Percentiles rank a stretch among this genome's conserved stretches.
Evolutionary conservation across 1,284 basidiomycete species (phyloP).

Genomic region (Cutaneotrichosporon curvatum): DNA sequence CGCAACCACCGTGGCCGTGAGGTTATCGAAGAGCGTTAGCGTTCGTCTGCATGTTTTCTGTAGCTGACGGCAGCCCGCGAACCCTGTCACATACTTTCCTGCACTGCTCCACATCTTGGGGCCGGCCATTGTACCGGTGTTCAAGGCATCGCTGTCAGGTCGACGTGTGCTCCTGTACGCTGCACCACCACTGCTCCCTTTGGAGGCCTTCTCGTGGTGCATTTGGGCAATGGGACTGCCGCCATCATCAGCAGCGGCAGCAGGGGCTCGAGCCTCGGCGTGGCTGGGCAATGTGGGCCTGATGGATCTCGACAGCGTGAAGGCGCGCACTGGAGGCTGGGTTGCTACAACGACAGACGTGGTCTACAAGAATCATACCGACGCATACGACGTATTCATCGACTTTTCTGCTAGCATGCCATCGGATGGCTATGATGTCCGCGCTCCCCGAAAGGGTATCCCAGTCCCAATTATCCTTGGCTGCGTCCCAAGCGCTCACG

Average conservation of each 20-base stretch:
- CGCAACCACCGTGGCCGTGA: conserved; percentile 7
- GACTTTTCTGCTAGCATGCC: conserved; percentile 30
- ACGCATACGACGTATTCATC: conserved; percentile 37
- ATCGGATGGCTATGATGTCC: conserved; percentile 6
- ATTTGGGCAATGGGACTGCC: conserved; percentile 35
- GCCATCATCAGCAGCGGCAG: conserved; percentile 16
- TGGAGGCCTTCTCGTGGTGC: conserved; percentile 37
- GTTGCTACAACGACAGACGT: conserved; percentile 40
- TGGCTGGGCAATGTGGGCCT: conserved; percentile 40
- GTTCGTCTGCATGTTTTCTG: conserved; percentile 1
- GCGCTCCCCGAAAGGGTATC: conserved; percentile 7
- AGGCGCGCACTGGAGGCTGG: conserved; percentile 32
- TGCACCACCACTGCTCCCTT: conserved; percentile 33
- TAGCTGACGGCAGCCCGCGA: conserved; percentile 16
- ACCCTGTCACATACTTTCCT: conserved; percentile 34
- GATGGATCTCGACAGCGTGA: conserved; percentile 34
- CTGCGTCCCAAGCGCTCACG: background rate
- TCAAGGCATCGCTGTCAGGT: conserved; percentile 35
- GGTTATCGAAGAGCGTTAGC: conserved; percentile 3
- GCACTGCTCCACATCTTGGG: conserved; percentile 31
- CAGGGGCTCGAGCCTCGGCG: conserved; percentile 11
- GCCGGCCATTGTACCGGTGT: conserved; percentile 32
- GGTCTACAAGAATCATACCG: conserved; percentile 34
- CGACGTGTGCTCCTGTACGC: conserved; percentile 39
- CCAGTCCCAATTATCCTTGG: conserved; percentile 3